Percentiles rank a stretch among this genome's conserved stretches.
These are phyloP conservation scores for Narthecium ossifragum DNA, from an alignment of 106 monocot species.

Conservation along the genomic window DNA sequence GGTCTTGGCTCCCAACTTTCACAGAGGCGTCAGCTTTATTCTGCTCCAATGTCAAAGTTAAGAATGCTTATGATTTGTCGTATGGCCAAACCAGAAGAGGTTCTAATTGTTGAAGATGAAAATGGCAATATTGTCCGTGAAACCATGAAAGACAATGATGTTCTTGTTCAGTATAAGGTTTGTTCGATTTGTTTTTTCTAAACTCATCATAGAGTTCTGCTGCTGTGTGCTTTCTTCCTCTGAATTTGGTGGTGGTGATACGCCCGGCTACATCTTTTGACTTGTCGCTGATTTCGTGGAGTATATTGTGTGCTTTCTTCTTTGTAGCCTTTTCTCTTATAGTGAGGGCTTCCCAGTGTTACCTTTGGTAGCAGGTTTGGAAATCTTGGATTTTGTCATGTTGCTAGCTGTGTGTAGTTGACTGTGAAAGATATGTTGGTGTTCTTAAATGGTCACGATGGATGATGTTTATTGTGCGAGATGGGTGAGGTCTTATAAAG, in stretches of 20 bases:
- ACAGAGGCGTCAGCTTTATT: constrained; percentile 81
- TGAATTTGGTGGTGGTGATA: not conserved
- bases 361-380: no score
- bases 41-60: constrained; percentile 78
- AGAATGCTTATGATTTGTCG: constrained; percentile 98
- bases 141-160: constrained; percentile 99
- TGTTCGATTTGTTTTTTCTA: not conserved
- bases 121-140: constrained; percentile 99
- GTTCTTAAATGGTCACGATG: no score
- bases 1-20: constrained; percentile 58
- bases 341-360: not conserved
- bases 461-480: no score
- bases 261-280: no score
- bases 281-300: no score
- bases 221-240: not conserved
- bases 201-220: not conserved
- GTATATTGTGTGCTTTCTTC: not conserved
- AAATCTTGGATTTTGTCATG: no score
- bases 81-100: constrained; percentile 99
- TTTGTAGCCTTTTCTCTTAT: not conserved
- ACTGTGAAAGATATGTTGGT: no score
- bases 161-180: constrained; percentile 99
- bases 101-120: constrained; percentile 98
- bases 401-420: no score
- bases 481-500: no score